Evolutionary conservation across 345 rosid genomes (phyloP), one percentile per base, ranked within the genome.

Genomic region (Litchi chinensis): DNA sequence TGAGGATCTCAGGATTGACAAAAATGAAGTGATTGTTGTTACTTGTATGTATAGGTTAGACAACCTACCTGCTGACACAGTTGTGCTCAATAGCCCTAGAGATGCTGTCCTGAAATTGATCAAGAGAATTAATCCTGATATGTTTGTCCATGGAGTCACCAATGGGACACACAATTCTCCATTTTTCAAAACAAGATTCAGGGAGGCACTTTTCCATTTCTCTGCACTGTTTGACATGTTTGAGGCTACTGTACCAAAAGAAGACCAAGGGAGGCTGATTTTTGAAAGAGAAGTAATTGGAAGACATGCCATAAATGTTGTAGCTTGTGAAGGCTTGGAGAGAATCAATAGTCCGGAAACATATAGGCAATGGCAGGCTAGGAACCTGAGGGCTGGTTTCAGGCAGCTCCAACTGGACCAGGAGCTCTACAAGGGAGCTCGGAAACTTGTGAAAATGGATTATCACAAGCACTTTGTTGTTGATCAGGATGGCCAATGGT

Each of bases 321-420:
- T 89, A 60, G 94, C 92, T 1, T 91, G 92, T 24, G 94, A 91
- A 78, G 94, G 91, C 28, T 62, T 72, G 0, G 87, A 89, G 77
- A 85, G 94, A 82, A 75, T 86, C 1, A 95, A 90, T 54, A 89
- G 94, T 85, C 95, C 85, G 44, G 91, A 89, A 80, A 86, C 88
- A 1, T 87, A 87, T 75, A 89, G 83, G 88, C 90, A 89, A 77
- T 86, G 91, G 90, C 90, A 83, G 50, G 82, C 15, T 15, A 79
- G 93, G 60, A 78, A 37, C 24, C 15, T 48, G 65, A 81, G 87
- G 77, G 90, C 85, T 6, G 93, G 95, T 68, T 88, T 91, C 74
- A 86, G 57, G 82, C 83, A 82, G 77, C 87, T 79, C 21, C 85
- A 88, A 0, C 40, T 86, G 56, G 79, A 87, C 22, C 64, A 73